Percentiles rank a stretch among this genome's conserved stretches.
phyloP scores from a whole-genome alignment of 1,284 basidiomycete species.

The Moniliophthora roreri region DNA sequence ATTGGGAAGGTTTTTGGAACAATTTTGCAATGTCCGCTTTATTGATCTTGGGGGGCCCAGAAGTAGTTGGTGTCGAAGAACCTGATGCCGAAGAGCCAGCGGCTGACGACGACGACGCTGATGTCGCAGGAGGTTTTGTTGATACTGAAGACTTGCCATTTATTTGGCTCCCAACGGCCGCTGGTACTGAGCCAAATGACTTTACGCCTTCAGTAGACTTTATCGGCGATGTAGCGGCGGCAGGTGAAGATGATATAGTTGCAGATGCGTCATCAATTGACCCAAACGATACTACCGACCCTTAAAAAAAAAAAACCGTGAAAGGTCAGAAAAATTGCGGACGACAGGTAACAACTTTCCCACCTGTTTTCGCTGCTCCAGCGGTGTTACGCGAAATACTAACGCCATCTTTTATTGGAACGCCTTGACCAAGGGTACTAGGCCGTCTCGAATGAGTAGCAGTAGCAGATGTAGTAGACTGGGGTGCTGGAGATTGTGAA shows the following conservation, averaged over 20 bases:
- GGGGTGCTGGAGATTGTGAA: slow-evolving; percentile 72
- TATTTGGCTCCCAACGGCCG: slow-evolving; percentile 40
- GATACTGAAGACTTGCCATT: slow-evolving; percentile 56
- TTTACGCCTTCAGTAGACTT: slow-evolving; percentile 62
- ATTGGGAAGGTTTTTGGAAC: slow-evolving; percentile 57
- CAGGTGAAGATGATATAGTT: slow-evolving; percentile 70
- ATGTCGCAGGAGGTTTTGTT: slow-evolving; percentile 29
- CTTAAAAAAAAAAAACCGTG: slow-evolving; percentile 30
- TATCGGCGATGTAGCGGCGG: slow-evolving; percentile 61
- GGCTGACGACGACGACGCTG: slow-evolving; percentile 34
- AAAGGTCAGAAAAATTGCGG: slow-evolving; percentile 9
- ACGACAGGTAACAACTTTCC: slow-evolving; percentile 23
- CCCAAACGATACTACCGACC: slow-evolving; percentile 75
- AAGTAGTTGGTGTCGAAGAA: slow-evolving; percentile 30
- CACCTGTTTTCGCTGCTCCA: slow-evolving; percentile 65
- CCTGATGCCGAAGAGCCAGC: slow-evolving; percentile 30
- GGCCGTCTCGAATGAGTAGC: slow-evolving; percentile 69
- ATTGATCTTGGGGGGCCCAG: slow-evolving; percentile 37
- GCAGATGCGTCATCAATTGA: slow-evolving; percentile 76
- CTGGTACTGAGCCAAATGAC: slow-evolving; percentile 76
- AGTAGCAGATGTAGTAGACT: slow-evolving; percentile 44
- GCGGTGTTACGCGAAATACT: slow-evolving; percentile 57
- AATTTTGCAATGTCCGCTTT: slow-evolving; percentile 68
- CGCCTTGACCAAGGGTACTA: slow-evolving; percentile 66
- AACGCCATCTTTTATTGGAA: slow-evolving; percentile 75